Percentiles rank a stretch among this genome's conserved stretches.
These are phyloP conservation scores for Fraxinus latifolia DNA, from an alignment of 305 asterid genomes.

Conservation along the genomic window DNA sequence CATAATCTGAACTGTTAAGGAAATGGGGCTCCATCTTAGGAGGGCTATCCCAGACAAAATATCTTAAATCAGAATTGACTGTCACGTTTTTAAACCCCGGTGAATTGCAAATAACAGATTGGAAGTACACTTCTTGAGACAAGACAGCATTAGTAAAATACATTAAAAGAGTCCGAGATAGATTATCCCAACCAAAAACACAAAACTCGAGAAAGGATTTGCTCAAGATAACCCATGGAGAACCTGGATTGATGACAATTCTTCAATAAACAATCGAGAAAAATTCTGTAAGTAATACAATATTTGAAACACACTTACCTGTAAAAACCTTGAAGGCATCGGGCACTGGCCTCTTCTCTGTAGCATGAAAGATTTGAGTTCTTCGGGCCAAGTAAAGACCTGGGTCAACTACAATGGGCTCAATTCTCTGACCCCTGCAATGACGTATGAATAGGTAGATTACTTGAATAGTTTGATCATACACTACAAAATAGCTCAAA, in stretches of 20 bases:
- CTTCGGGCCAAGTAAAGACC: conserved; percentile 80
- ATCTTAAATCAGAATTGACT: conserved; percentile 75
- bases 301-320: conserved; percentile 35
- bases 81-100: conserved; percentile 75
- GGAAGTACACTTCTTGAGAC: conserved; percentile 93
- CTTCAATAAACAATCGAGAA: not conserved
- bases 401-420: conserved; percentile 89
- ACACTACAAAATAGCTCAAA: not conserved
- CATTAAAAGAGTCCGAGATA: conserved; percentile 89
- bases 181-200: conserved; percentile 94
- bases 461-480: conserved; percentile 7
- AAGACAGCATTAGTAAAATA: conserved; percentile 57
- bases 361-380: conserved; percentile 83
- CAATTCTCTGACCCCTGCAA: conserved; percentile 74
- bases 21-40: conserved; percentile 90
- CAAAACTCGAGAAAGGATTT: conserved; percentile 84
- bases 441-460: conserved; percentile 24
- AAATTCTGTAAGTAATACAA: not conserved
- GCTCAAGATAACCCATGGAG: conserved; percentile 87
- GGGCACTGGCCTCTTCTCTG: conserved; percentile 86
- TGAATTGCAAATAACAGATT: conserved; percentile 78
- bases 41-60: conserved; percentile 88
- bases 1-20: conserved; percentile 57
- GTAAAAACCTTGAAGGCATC: conserved; percentile 86
- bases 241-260: conserved; percentile 49